Base-by-base conservation (phyloP, 257 asterid species). In the Solanum dulcamara region DNA sequence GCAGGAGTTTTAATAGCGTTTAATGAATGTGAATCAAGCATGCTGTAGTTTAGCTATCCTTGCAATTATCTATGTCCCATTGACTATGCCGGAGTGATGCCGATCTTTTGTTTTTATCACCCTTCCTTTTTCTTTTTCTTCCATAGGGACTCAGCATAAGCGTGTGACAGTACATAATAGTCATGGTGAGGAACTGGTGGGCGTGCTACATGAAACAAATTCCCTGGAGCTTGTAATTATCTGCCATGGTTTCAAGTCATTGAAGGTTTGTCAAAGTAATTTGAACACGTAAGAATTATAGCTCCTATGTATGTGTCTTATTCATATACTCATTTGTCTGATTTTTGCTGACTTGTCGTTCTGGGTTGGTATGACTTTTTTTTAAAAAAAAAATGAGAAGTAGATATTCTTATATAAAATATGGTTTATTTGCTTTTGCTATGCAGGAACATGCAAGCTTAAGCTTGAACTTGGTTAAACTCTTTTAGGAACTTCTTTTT, bases 161-260 rank as follows among this genome's bases (percentile, higher is more conserved):
- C 91, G 89, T 86, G 85, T 94, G 44, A 24, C 81, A 20, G 86
- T 96, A 86, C 80, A 68, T 83, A 96, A 94, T 91, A 89, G 84
- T 81, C 90, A 91, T 81, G 93, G 92, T 13, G 95, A 96, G 93
- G 92, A 91, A 85, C 96, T 96, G 85, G 94, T 93, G 48, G 98
- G 99, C 35, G 79, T 93, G 85, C 86, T 94, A 85, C 98, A 96
- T 79, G 98, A 92, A 83, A 93, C 93, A 13, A 91, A 94, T 51
- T 91, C 98, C 33, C 86, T 24, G 28, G 95, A 94, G 91, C 94
- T 96, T 74, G 98, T 96, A 48, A 85, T 94, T 80, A 88, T 96
- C 84, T 94, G 97, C 87, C 99, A 94, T 84, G 99, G 99, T 86
- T 96, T 96, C 88, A 91, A 91, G 81, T 96, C 99, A 84, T 87